Evolutionary conservation across 352 stramenopile species (phyloP).

Genomic region (Phytophthora megakarya): DNA sequence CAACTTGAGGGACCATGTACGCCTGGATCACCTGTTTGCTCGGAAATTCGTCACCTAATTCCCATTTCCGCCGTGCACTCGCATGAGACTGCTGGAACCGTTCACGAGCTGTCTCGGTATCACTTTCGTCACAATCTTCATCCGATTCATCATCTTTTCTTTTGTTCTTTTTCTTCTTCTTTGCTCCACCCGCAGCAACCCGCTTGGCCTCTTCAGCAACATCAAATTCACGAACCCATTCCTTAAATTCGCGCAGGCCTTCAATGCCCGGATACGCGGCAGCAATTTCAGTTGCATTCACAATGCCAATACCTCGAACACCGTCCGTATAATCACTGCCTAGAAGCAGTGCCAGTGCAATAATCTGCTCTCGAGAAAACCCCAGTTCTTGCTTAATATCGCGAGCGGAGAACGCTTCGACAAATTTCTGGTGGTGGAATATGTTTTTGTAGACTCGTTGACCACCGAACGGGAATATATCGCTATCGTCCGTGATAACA

Average conservation of each 20-base stretch:
- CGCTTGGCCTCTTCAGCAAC: slow-evolving; percentile 58
- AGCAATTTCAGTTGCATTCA: slow-evolving; percentile 84
- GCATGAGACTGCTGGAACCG: slow-evolving; percentile 94
- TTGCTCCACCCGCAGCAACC: slow-evolving; percentile 17
- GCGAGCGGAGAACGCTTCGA: slow-evolving; percentile 95
- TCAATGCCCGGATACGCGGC: slow-evolving; percentile 83
- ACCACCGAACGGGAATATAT: slow-evolving; percentile 95
- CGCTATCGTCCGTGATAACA: slow-evolving; percentile 98
- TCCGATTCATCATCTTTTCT: slow-evolving; percentile 39
- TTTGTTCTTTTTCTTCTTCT: slow-evolving; percentile 63
- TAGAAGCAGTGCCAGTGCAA: slow-evolving; percentile 91
- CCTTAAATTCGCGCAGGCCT: slow-evolving; percentile 84
- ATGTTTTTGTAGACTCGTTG: slow-evolving; percentile 99
- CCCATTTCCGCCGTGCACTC: slow-evolving; percentile 90
- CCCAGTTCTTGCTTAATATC: slow-evolving; percentile 94
- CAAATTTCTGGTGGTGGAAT: slow-evolving; percentile 99
- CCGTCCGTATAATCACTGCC: slow-evolving; percentile 96
- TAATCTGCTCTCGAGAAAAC: slow-evolving; percentile 92
- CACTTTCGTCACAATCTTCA: slow-evolving; percentile 39
- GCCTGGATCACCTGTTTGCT: slow-evolving; percentile 92
- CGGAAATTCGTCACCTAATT: slow-evolving; percentile 93
- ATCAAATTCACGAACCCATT: slow-evolving; percentile 76
- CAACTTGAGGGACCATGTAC: slow-evolving; percentile 93
- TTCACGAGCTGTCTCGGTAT: slow-evolving; percentile 50
- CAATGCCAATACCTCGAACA: slow-evolving; percentile 82